Evolutionary conservation across 805 yeast genomes (phyloP).

Genomic region (Saturnispora gosingensis): DNA sequence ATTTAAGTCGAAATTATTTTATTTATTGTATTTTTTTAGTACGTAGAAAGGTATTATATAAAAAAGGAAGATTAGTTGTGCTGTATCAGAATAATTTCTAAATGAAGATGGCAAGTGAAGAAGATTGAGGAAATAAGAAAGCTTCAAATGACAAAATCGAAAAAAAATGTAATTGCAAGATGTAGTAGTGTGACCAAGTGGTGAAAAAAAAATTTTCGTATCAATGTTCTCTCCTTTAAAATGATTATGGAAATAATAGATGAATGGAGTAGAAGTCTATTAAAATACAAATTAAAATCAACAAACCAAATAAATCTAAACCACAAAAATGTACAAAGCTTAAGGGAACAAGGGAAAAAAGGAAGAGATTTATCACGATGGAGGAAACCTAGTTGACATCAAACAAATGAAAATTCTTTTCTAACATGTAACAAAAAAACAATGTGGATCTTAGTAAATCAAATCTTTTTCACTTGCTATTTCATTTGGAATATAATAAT

Average conservation of each 20-base stretch:
- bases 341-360: not conserved
- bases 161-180: not conserved
- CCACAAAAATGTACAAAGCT: not conserved
- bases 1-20: not conserved
- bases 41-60: conserved; percentile 6
- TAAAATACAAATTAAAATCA: not conserved
- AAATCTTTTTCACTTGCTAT: not conserved
- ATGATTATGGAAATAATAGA: not conserved
- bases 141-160: not conserved
- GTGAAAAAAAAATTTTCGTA: not conserved
- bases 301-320: not conserved
- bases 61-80: not conserved
- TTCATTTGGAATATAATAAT: not conserved
- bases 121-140: not conserved
- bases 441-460: not conserved
- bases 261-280: not conserved
- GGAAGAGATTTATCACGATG: not conserved
- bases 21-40: conserved; percentile 1
- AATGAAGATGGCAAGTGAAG: not conserved
- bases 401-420: not conserved
- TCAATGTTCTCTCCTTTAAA: not conserved
- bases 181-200: not conserved
- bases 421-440: not conserved
- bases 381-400: not conserved
- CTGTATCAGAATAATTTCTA: not conserved